These are phyloP conservation scores for Sugiyamaella sp. DNA, from an alignment of 1,139 yeast species.

Conservation along the genomic window DNA sequence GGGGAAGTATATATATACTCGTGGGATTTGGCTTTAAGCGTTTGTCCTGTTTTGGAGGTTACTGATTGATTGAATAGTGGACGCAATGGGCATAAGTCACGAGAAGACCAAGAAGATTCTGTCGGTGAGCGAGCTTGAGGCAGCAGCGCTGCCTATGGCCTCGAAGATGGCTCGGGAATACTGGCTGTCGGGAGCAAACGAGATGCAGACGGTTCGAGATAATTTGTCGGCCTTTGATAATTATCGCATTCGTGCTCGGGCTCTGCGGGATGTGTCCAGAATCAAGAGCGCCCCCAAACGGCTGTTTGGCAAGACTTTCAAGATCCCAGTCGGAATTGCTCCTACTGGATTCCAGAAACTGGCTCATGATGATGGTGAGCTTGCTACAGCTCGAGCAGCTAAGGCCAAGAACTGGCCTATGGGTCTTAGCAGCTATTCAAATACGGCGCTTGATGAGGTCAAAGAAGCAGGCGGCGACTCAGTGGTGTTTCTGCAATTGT, in stretches of 20 bases:
- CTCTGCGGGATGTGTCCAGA: constrained; percentile 48
- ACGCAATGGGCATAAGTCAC: background rate
- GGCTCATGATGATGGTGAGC: constrained; percentile 68
- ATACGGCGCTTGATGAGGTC: constrained; percentile 41
- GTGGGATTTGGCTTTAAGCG: background rate
- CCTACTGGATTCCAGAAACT: constrained; percentile 68
- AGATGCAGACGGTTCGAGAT: constrained; percentile 41
- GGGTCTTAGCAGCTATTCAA: constrained; percentile 44
- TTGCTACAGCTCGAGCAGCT: constrained; percentile 45
- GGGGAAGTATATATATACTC: too few relatives aligned
- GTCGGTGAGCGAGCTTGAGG: constrained; percentile 36
- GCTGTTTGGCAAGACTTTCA: constrained; percentile 48
- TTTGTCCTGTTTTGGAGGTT: background rate
- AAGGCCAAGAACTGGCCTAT: constrained; percentile 39
- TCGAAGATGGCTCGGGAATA: constrained; percentile 40
- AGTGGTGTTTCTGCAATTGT: constrained; percentile 47
- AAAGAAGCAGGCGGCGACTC: constrained; percentile 39
- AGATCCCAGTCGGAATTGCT: constrained; percentile 63
- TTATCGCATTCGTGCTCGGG: constrained; percentile 49
- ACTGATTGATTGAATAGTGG: background rate
- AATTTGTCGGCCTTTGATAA: constrained; percentile 39
- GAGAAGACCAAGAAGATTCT: constrained; percentile 26
- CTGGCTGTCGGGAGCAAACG: constrained; percentile 46
- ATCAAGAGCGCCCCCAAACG: constrained; percentile 44
- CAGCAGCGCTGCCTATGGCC: constrained; percentile 37